Evolutionary conservation across 371 early-diverging fungal species (phyloP).

Genomic region (Capillidium rhysosporum): DNA sequence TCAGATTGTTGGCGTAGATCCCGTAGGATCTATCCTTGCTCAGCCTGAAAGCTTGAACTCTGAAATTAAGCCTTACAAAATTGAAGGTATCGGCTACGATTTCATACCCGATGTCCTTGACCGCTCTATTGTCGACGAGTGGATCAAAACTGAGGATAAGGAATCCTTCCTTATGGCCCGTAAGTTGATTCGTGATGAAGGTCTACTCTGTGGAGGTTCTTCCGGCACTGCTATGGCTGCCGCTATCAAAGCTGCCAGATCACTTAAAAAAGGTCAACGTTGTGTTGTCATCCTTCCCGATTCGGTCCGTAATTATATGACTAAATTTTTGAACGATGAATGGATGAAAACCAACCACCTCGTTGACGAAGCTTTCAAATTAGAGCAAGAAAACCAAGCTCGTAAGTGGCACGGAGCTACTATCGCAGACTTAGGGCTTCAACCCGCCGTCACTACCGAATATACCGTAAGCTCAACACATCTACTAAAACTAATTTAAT

Average conservation of each 20-base stretch:
- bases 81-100: conserved; percentile 95
- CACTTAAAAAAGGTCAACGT: conserved; percentile 64
- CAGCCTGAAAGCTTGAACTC: conserved; percentile 60
- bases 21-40: conserved; percentile 84
- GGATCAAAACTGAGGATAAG: conserved; percentile 89
- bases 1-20: conserved; percentile 86
- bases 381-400: conserved; percentile 41
- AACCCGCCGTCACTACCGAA: conserved; percentile 59
- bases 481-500: conserved; percentile 11
- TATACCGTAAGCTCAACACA: conserved; percentile 6
- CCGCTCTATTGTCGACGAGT: conserved; percentile 60
- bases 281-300: conserved; percentile 88
- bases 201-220: conserved; percentile 83
- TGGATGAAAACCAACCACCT: conserved; percentile 79
- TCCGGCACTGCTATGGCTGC: conserved; percentile 82
- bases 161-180: conserved; percentile 87
- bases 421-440: conserved; percentile 54
- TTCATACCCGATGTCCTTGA: conserved; percentile 86
- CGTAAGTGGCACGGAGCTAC: conserved; percentile 61
- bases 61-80: conserved; percentile 23
- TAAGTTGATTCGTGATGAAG: conserved; percentile 88
- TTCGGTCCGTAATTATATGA: conserved; percentile 96
- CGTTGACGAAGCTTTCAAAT: conserved; percentile 31
- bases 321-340: conserved; percentile 83
- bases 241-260: conserved; percentile 65